Evolutionary conservation across 1,284 basidiomycete genomes (phyloP), one percentile per base, ranked within the genome.

Genomic region (Singerocomus rubriflavus): DNA sequence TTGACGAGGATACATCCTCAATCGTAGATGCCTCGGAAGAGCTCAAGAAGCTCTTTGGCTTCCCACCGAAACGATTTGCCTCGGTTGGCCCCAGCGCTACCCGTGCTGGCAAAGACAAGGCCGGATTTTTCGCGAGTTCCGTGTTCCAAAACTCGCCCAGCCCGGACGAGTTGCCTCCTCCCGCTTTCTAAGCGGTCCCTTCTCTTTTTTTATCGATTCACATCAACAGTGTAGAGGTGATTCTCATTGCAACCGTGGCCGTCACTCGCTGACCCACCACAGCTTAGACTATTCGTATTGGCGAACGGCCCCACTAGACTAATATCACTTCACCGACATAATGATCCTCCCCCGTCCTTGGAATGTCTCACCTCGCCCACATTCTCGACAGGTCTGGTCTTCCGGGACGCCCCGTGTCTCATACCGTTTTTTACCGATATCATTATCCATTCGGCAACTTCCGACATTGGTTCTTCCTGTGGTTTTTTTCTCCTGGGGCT

Each of bases 121-220:
- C 68, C 32, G 78, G 76, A 8, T 85, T 80, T 63, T 88, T 84
- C 64, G 86, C 86, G 57, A 87, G 84, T 60, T 88, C 85, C 34
- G 74, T 77, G 60, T 88, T 88, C 79, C 86, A 88, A 75, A 88
- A 87, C 72, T 87, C 85, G 53, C 85, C 85, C 11, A 86, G 82
- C 60, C 85, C 85, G 46, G 86, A 88, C 51, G 85, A 87, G 62
- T 70, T 88, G 42, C 85, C 85, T 40, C 78, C 80, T 55, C 85
- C 84, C 48, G 71, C 76, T 53, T 83, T 85, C 62, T 78, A 67
- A 78, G 66, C 63, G 61, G 67, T 39, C 12, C 34, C 26, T 51
- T 52, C 21, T 50, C 21, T 50, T 59, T 57, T 43, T 6, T 44
- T 36, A n/a, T 53, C 14, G 56, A 61, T 69, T 66, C 62, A 61